phyloP scores from a whole-genome alignment of 768 basidiomycete genomes.

The Agrocybe chaxingu region DNA sequence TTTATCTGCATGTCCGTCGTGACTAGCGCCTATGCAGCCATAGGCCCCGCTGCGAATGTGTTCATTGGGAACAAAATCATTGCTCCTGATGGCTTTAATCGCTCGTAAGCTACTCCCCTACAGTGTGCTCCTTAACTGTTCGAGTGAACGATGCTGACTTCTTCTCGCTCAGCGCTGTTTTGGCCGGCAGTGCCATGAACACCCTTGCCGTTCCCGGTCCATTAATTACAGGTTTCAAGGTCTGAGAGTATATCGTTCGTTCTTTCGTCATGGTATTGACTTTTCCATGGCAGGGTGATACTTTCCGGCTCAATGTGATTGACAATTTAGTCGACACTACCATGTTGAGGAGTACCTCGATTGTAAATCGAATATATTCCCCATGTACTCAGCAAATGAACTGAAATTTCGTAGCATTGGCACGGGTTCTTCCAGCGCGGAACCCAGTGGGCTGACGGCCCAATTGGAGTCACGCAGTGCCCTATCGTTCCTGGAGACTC shows the following conservation, averaged over 20 bases:
- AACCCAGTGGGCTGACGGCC: conserved; percentile 38
- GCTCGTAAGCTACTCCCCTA: conserved; percentile 27
- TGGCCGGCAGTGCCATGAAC: too few relatives aligned
- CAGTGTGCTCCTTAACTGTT: too few relatives aligned
- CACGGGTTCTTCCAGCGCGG: conserved; percentile 36
- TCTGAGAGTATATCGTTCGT: neutral
- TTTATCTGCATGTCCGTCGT: neutral
- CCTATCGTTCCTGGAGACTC: conserved; percentile 35
- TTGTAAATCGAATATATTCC: neutral
- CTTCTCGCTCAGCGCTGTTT: too few relatives aligned
- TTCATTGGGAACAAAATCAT: conserved; percentile 40
- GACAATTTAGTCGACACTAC: conserved; percentile 32
- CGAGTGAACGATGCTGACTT: neutral
- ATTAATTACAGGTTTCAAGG: conserved; percentile 3
- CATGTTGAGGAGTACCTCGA: conserved; percentile 28
- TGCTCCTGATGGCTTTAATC: conserved; percentile 46
- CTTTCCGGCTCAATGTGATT: conserved; percentile 34
- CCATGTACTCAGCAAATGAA: neutral
- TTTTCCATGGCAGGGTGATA: conserved; percentile 29
- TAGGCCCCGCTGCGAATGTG: conserved; percentile 30
- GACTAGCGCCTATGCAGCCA: conserved; percentile 11
- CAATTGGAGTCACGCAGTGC: conserved; percentile 35
- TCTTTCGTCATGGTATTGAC: neutral
- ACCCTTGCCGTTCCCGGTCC: neutral
- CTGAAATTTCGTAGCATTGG: conserved; percentile 34